These are phyloP conservation scores for Prunus dulcis DNA, from an alignment of 306 rosid species.

Conservation along the genomic window DNA sequence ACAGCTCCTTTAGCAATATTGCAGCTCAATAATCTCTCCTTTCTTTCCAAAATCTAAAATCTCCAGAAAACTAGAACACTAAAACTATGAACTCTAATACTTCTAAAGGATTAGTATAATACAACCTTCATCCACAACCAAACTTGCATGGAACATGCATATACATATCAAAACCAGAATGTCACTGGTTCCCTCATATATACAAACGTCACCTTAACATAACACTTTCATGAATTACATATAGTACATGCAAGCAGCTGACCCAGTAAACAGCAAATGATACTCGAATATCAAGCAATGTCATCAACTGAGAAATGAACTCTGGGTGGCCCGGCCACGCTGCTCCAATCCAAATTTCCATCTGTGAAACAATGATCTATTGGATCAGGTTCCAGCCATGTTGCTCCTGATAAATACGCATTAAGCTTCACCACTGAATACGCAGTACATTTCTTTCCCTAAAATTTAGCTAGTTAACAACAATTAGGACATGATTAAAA, in stretches of 20 bases:
- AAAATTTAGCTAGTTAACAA: background rate
- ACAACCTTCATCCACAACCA: too few species aligned
- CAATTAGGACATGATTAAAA: background rate
- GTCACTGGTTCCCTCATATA: background rate
- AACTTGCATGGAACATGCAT: too few species aligned
- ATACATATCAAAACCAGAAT: background rate
- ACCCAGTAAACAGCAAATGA: constrained; percentile 19
- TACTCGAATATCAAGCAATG: constrained; percentile 53
- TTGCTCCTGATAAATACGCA: constrained; percentile 63
- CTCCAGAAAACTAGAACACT: too few species aligned
- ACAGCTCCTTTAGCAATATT: too few species aligned
- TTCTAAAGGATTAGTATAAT: too few species aligned
- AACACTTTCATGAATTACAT: too few species aligned
- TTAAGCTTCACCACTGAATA: constrained; percentile 77
- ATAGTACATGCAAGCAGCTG: background rate
- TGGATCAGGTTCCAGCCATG: constrained; percentile 88
- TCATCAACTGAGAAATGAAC: constrained; percentile 79
- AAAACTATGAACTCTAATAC: too few species aligned
- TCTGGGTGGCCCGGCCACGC: constrained; percentile 87
- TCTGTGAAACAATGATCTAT: constrained; percentile 80
- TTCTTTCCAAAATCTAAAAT: too few species aligned
- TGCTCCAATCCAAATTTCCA: constrained; percentile 82
- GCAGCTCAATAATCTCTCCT: too few species aligned
- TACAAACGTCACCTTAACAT: background rate
- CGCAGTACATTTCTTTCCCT: constrained; percentile 93